Conservation (phyloP, 371 early-diverging fungal species). For the Apophysomyces variabilis region DNA sequence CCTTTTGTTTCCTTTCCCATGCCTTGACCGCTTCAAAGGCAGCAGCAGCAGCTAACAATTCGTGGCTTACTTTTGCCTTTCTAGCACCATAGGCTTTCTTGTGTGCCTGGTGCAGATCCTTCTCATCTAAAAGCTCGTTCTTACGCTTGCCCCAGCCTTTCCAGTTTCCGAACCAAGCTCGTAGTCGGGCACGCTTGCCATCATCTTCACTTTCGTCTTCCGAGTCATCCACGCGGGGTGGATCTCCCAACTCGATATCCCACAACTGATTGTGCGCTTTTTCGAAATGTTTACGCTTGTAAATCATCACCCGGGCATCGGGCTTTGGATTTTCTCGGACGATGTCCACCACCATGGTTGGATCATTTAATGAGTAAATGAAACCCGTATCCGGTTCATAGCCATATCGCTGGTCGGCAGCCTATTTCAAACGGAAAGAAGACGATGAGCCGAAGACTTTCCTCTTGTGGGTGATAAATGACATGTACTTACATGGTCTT, state of each 20-base stretch:
- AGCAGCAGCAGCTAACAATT: constrained; percentile 65
- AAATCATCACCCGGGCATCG: constrained; percentile 42
- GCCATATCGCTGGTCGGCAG: constrained; percentile 46
- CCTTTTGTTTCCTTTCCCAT: constrained; percentile 49
- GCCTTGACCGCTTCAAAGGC: constrained; percentile 60
- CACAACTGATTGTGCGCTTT: constrained; percentile 43
- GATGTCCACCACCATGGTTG: constrained; percentile 42
- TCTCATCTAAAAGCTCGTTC: constrained; percentile 35
- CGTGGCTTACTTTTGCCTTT: constrained; percentile 49
- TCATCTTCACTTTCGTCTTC: constrained; percentile 48
- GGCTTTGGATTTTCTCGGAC: constrained; percentile 28
- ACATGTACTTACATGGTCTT: constrained; percentile 28
- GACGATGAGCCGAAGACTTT: neutral
- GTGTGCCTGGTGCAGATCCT: constrained; percentile 43
- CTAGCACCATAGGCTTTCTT: constrained; percentile 46
- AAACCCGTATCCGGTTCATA: constrained; percentile 34
- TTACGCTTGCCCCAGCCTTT: constrained; percentile 41
- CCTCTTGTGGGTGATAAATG: too few species aligned
- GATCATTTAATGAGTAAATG: constrained; percentile 33
- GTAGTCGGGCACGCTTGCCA: constrained; percentile 38
- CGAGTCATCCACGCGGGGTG: constrained; percentile 40
- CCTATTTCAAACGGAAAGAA: constrained; percentile 24
- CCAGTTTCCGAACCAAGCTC: constrained; percentile 53
- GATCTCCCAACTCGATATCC: constrained; percentile 44
- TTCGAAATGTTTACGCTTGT: constrained; percentile 35